Base-by-base conservation (phyloP, 768 basidiomycete genomes). In the Coprinopsis marcescibilis region DNA sequence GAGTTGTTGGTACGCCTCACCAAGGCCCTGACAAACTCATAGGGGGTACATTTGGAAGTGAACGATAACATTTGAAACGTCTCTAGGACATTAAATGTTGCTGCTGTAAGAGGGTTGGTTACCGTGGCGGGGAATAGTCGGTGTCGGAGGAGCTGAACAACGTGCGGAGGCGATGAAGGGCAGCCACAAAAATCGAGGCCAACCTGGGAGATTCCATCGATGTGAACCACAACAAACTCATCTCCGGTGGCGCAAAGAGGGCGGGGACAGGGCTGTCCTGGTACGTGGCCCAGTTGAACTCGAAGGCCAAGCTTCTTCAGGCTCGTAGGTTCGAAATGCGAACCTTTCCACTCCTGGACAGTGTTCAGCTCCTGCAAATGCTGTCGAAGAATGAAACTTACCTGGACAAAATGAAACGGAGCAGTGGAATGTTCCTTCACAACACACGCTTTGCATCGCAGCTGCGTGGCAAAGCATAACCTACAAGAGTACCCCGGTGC, bases 111-210 rank as follows among this genome's bases (percentile, higher is more conserved):
- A 14, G 48, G 48, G 19, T 43, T 10, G 2, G 27, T 21, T 17
- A 33, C 27, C 5, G 48, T 43, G 2, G 48, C 41, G 10, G 48
- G 48, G 21, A 49, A 44, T 13, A 42, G 35, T 10, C 43, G 24
- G 23, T 12, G 13, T 3, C 33, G 41, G 3, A 49, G 63, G 0
- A 74, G 59, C 36, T 73, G 68, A 1, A 53, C 43, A 11, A 49
- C 17, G 20, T 19, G 46, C 11, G 46, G 6, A 12, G 39, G 17
- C 1, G 51, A 46, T 2, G 13, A 37, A 17, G 53, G 46, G 27
- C 67, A 69, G 0, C 52, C 57, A 48, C 67, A 69, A 36, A 55
- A 65, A 29, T 63, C 59, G 0, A 68, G 21, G 0, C 27, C 45
- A 11, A 67, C 57, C 1, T 46, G 43, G 27, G 66, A 64, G 15